These are phyloP conservation scores for Martensiomyces pterosporus DNA, from an alignment of 192 early-diverging fungal genomes.

Conservation along the genomic window DNA sequence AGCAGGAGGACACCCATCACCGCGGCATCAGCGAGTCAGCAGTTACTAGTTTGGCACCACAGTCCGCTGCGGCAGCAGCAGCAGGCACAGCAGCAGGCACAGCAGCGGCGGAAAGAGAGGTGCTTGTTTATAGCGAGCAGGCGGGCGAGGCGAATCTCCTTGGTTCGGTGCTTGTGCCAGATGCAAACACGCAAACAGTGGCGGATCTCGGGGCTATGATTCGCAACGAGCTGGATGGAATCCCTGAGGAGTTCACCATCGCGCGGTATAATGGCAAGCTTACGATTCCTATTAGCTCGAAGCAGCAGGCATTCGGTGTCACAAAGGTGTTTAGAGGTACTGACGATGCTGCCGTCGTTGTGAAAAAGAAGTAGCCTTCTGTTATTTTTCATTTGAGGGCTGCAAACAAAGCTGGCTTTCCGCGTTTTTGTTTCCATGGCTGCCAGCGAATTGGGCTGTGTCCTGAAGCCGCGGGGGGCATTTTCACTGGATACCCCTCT, in stretches of 20 bases:
- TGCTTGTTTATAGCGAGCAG: conserved; percentile 52
- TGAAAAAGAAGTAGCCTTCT: conserved; percentile 1
- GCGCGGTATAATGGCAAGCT: conserved; percentile 56
- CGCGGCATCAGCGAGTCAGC: background rate
- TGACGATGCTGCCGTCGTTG: conserved; percentile 48
- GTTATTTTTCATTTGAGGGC: too few relatives aligned
- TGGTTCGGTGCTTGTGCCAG: conserved; percentile 54
- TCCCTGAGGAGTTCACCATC: conserved; percentile 50
- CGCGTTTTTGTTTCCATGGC: too few relatives aligned
- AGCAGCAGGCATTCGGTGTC: conserved; percentile 54
- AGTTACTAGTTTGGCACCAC: too few relatives aligned
- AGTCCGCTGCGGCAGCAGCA: background rate
- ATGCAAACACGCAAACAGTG: conserved; percentile 13
- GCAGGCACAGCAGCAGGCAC: background rate
- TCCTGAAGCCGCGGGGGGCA: too few relatives aligned
- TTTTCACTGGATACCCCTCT: too few relatives aligned
- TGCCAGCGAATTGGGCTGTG: too few relatives aligned
- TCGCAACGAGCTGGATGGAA: conserved; percentile 52
- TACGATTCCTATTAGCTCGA: conserved; percentile 55
- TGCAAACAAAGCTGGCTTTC: too few relatives aligned
- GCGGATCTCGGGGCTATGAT: conserved; percentile 20
- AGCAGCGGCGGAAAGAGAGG: conserved; percentile 45
- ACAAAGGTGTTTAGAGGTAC: conserved; percentile 53
- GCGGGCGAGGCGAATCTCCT: conserved; percentile 51
- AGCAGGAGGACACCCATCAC: too few relatives aligned